A percentile compares a stretch with the other conserved stretches of the same genome.
phyloP scores from a whole-genome alignment of 345 rosid genomes.

The Abelmoschus esculentus region DNA sequence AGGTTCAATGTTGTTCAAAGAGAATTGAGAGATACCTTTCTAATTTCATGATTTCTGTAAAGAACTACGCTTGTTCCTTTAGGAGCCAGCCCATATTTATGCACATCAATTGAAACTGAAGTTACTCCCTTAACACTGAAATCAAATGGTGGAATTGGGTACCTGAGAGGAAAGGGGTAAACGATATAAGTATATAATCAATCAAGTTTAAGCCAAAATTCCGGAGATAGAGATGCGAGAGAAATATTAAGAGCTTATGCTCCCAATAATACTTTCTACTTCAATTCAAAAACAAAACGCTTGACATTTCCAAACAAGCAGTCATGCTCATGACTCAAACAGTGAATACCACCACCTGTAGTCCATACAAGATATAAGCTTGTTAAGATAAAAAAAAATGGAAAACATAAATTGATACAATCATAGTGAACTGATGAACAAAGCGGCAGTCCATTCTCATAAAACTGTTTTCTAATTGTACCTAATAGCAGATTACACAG shows the following conservation, averaged over 20 bases:
- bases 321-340: not conserved
- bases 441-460: not conserved
- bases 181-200: not conserved
- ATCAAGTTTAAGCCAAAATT: not conserved
- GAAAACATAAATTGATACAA: not conserved
- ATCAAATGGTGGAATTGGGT: constrained; percentile 79
- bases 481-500: not conserved
- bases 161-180: constrained; percentile 31
- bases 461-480: constrained; percentile 1
- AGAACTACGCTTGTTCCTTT: constrained; percentile 91
- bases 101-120: constrained; percentile 84
- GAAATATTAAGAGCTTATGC: not conserved
- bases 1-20: not conserved
- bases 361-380: not conserved
- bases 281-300: not conserved
- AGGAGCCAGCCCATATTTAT: constrained; percentile 93
- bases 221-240: not conserved
- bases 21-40: constrained; percentile 49
- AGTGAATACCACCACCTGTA: not conserved
- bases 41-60: constrained; percentile 88
- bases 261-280: not conserved
- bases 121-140: constrained; percentile 84
- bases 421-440: not conserved
- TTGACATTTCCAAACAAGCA: not conserved
- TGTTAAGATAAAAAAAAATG: not conserved